phyloP scores from a whole-genome alignment of 2,329 filamentous ascomycete species.

The Botrytis galanthina region DNA sequence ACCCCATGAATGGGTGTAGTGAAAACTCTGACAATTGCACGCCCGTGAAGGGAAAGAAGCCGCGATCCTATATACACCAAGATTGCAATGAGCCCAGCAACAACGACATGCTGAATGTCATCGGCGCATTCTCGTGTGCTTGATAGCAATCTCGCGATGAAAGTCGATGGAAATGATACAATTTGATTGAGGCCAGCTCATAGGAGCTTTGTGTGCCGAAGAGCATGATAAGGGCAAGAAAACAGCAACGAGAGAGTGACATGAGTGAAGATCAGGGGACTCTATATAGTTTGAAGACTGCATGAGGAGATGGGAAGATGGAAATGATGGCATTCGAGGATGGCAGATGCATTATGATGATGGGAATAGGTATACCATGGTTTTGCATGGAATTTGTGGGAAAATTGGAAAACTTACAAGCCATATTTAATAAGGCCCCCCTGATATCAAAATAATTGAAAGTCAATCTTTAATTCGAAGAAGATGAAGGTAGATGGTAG shows the following conservation, averaged over 20 bases:
- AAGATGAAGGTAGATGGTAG: conserved; percentile 18
- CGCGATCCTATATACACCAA: conserved; percentile 30
- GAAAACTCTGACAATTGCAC: conserved; percentile 27
- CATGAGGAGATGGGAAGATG: conserved; percentile 26
- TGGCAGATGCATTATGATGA: conserved; percentile 33
- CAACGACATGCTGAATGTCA: conserved; percentile 23
- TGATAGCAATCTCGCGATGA: conserved; percentile 27
- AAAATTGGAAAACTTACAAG: conserved; percentile 41
- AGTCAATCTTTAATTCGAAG: conserved; percentile 25
- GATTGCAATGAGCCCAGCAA: conserved; percentile 22
- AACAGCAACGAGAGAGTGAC: conserved; percentile 12
- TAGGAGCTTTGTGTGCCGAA: conserved; percentile 23
- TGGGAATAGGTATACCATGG: conserved; percentile 18
- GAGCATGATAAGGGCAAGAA: conserved; percentile 4
- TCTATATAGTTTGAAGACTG: conserved; percentile 22
- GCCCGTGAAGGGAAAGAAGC: conserved; percentile 26
- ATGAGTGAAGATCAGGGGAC: conserved; percentile 12
- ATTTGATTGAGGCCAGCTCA: conserved; percentile 30
- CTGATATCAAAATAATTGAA: conserved; percentile 25
- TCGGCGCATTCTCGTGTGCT: conserved; percentile 37
- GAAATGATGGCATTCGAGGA: conserved; percentile 21
- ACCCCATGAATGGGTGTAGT: conserved; percentile 25
- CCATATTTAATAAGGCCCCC: conserved; percentile 39
- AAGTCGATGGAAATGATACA: conserved; percentile 33
- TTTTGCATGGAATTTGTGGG: conserved; percentile 19